Percentiles rank a stretch among this genome's conserved stretches.
Conservation (phyloP, 1,284 basidiomycete species). For the Rhodotorula mucilaginosa region DNA sequence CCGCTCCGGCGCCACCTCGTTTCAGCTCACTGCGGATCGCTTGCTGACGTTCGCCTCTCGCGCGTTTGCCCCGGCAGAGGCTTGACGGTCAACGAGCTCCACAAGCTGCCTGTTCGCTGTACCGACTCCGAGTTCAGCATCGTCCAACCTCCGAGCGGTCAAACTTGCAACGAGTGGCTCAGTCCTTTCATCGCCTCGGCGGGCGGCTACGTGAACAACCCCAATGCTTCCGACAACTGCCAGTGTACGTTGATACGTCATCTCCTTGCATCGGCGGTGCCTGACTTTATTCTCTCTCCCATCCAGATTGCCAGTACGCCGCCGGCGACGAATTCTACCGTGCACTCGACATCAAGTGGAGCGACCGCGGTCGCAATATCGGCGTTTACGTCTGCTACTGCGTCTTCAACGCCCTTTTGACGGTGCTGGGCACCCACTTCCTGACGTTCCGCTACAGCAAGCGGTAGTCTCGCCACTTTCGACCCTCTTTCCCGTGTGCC, state of each 20-base stretch:
- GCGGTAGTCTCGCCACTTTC: not conserved
- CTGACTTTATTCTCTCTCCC: no score
- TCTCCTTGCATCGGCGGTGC: not conserved
- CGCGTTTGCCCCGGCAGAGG: slow-evolving; percentile 44
- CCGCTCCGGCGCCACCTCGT: no score
- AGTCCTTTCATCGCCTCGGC: slow-evolving; percentile 45
- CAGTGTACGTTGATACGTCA: slow-evolving; percentile 53
- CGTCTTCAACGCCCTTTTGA: slow-evolving; percentile 66
- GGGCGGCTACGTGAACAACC: slow-evolving; percentile 75
- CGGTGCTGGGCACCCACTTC: slow-evolving; percentile 70
- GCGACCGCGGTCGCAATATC: slow-evolving; percentile 24
- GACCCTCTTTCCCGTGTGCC: no score
- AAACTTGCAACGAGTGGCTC: slow-evolving; percentile 48
- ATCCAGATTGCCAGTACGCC: slow-evolving; percentile 53
- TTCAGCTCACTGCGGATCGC: not conserved
- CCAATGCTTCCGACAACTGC: slow-evolving; percentile 60
- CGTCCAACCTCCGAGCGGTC: slow-evolving; percentile 48
- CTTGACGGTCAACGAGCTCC: slow-evolving; percentile 74
- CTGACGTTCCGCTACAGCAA: slow-evolving; percentile 47
- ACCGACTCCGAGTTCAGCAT: slow-evolving; percentile 44
- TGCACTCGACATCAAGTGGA: slow-evolving; percentile 67
- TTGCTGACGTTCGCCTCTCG: no score
- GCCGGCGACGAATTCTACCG: slow-evolving; percentile 67
- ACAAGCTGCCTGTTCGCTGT: slow-evolving; percentile 63
- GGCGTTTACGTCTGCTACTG: slow-evolving; percentile 6